Evolutionary conservation across 257 asterid genomes (phyloP).

Genomic region (Paulownia fortunei): DNA sequence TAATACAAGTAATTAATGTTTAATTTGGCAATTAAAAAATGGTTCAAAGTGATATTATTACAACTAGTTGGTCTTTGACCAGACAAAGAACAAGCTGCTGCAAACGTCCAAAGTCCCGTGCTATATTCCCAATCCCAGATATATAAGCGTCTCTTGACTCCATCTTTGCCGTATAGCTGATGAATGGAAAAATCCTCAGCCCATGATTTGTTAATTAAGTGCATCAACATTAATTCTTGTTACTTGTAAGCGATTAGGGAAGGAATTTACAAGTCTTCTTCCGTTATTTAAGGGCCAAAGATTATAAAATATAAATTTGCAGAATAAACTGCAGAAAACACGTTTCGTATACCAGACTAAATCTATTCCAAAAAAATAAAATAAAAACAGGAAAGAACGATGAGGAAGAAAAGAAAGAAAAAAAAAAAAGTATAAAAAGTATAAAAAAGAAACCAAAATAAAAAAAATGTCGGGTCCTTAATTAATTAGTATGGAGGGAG

Average conservation of each 20-base stretch:
- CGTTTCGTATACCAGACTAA: slow-evolving; percentile 20
- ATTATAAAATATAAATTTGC: background rate
- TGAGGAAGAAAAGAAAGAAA: too few relatives aligned
- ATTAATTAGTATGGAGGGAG: too few relatives aligned
- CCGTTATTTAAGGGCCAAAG: slow-evolving; percentile 32
- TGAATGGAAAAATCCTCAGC: background rate
- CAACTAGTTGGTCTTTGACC: background rate
- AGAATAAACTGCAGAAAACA: slow-evolving; percentile 29
- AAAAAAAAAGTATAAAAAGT: too few relatives aligned
- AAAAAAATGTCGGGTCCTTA: too few relatives aligned
- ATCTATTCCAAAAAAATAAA: background rate
- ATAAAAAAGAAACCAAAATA: too few relatives aligned
- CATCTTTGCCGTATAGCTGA: background rate
- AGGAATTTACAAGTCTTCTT: slow-evolving; percentile 25
- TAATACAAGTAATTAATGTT: background rate
- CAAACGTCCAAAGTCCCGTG: slow-evolving; percentile 22
- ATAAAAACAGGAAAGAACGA: background rate
- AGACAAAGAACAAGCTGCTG: background rate
- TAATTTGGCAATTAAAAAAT: background rate
- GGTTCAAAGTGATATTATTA: background rate
- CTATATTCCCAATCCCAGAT: background rate
- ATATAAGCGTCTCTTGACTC: background rate
- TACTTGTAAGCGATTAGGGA: background rate
- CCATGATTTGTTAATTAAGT: background rate
- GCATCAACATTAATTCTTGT: background rate